A percentile compares a stretch with the other conserved stretches of the same genome.
These are phyloP conservation scores for Plasmodium falciparum DNA, from an alignment of 169 alveolate genomes.

Conservation along the genomic window DNA sequence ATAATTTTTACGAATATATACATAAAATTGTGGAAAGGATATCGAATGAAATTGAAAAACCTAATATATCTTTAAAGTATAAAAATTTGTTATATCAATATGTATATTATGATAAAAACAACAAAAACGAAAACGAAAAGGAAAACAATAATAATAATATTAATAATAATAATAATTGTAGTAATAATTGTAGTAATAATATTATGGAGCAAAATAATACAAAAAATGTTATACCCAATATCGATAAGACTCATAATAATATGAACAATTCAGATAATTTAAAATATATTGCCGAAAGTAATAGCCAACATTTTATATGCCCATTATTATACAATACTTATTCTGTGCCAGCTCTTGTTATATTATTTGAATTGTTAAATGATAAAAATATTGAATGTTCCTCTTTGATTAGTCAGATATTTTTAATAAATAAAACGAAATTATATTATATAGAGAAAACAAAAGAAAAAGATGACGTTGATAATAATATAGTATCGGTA, in stretches of 20 bases:
- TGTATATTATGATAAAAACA: slow-evolving; percentile 22
- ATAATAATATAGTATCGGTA: background rate
- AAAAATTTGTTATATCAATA: slow-evolving; percentile 66
- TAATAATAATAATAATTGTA: background rate
- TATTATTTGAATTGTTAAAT: slow-evolving; percentile 28
- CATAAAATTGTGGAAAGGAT: slow-evolving; percentile 27
- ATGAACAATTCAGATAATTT: background rate
- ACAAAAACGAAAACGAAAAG: too few species aligned
- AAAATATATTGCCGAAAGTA: slow-evolving; percentile 43
- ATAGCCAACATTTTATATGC: slow-evolving; percentile 45
- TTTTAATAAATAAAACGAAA: slow-evolving; percentile 61
- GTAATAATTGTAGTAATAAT: too few species aligned
- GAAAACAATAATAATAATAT: background rate
- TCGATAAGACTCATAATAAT: too few species aligned
- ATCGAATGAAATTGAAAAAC: slow-evolving; percentile 39
- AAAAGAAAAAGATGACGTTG: background rate
- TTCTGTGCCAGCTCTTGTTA: slow-evolving; percentile 58
- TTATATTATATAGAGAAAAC: slow-evolving; percentile 34
- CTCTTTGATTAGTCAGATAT: slow-evolving; percentile 28
- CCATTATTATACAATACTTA: slow-evolving; percentile 57
- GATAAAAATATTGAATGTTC: slow-evolving; percentile 59
- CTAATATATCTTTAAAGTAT: slow-evolving; percentile 23
- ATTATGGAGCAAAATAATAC: background rate
- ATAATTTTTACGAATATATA: slow-evolving; percentile 19
- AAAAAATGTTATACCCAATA: background rate